Conservation (phyloP, 148 eudicot genomes). For the Vaccinium macrocarpon region DNA sequence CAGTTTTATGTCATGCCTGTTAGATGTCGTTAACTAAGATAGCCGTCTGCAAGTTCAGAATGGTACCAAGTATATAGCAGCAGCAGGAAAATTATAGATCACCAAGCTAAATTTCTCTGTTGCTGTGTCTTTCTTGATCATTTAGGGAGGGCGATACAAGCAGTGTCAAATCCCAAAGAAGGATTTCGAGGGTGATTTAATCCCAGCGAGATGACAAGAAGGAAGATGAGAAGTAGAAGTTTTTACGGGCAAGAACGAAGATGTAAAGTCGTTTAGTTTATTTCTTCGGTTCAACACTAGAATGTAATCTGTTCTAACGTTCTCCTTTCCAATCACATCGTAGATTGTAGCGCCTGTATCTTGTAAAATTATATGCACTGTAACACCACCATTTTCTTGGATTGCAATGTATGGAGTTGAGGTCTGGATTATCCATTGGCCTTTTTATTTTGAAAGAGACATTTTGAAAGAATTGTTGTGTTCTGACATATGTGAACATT, state of each 20-base stretch:
- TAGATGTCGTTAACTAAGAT: neutral
- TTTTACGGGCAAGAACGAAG: conserved; percentile 1
- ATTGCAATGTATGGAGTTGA: neutral
- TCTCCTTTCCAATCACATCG: neutral
- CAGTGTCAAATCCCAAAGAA: conserved; percentile 18
- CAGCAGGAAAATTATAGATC: neutral
- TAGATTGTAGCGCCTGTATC: neutral
- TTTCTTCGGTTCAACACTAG: neutral
- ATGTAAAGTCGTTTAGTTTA: neutral
- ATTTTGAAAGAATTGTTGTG: neutral
- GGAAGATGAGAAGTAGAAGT: neutral
- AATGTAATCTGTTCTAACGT: neutral
- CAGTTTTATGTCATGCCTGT: neutral
- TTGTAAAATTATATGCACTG: neutral
- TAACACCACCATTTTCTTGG: neutral
- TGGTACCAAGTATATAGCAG: neutral
- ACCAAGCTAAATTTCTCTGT: neutral
- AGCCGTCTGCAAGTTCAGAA: neutral
- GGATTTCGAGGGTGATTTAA: conserved; percentile 9
- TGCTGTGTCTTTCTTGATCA: conserved; percentile 7
- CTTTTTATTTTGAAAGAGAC: too few species aligned
- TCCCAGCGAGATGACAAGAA: neutral
- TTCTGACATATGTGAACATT: neutral
- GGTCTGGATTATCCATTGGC: neutral
- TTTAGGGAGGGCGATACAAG: conserved; percentile 26